Evolutionary conservation across 345 rosid species (phyloP), one percentile per base, ranked within the genome.

Genomic region (Syzygium jambos): DNA sequence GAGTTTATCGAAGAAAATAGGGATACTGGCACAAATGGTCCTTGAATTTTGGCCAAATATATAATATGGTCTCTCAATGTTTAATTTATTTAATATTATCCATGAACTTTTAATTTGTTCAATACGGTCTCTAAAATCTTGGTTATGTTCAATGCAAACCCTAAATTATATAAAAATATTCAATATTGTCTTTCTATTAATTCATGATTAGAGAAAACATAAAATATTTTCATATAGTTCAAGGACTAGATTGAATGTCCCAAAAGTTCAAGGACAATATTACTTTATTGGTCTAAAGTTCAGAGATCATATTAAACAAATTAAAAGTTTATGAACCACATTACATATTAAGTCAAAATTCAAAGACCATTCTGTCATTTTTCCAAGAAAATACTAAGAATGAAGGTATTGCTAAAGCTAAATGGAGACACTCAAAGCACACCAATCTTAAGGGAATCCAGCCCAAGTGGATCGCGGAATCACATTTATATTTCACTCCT

Each of bases 261-360:
- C 11, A 11, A 27, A 59, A 59, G 1, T 59, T 59, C 16, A 27
- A 2, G 14, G 7, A 59, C 1, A 0, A 27, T 3, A 5, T 59
- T 59, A 0, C 7, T 2, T 6, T 6, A 11, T 59, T 59, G 5
- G 5, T 16, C 11, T 27, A 59, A 59, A 59, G 27, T 59, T 59
- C 3, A 27, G 0, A 0, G 2, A 59, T 25, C 65, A 5, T 2
- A 3, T 59, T 59, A 59, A 25, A 11, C 0, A 59, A 0, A 59
- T 6, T 59, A 59, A 59, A 59, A 27, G 30, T 27, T 9, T 13
- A 57, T 57, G 11, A 6, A 25, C 11, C 30, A 5, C 12, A 59
- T 59, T 59, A 59, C 3, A 59, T 11, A 25, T 57, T 57, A 5
- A 2, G 14, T 5, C 5, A 57, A 57, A 57, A 29, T 25, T 57